Evolutionary conservation across 805 yeast genomes (phyloP).

Genomic region (Yamadazyma kitorensis): DNA sequence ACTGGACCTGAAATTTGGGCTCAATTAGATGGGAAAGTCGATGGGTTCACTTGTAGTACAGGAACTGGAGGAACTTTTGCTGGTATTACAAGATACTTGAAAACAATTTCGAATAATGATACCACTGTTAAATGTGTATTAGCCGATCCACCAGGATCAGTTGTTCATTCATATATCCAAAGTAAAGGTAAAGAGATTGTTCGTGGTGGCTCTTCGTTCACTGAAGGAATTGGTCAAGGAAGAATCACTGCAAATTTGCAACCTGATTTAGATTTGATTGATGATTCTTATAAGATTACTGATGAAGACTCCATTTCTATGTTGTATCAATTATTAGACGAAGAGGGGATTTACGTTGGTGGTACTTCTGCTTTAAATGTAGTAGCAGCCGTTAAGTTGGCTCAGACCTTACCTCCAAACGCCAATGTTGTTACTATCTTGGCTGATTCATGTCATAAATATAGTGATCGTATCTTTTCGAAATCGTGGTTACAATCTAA

Average conservation of each 20-base stretch:
- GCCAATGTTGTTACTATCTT: constrained; percentile 84
- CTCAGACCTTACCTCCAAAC: constrained; percentile 70
- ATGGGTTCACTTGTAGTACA: constrained; percentile 85
- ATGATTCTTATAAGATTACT: constrained; percentile 75
- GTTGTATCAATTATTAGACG: constrained; percentile 80
- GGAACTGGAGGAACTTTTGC: constrained; percentile 95
- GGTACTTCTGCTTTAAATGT: constrained; percentile 91
- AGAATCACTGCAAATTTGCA: constrained; percentile 80
- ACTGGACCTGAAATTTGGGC: constrained; percentile 91
- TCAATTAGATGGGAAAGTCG: constrained; percentile 74
- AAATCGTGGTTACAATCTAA: constrained; percentile 73
- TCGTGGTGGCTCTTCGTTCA: constrained; percentile 80
- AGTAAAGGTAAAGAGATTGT: constrained; percentile 66
- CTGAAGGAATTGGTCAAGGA: constrained; percentile 97
- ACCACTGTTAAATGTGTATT: constrained; percentile 57
- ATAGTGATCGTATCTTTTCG: constrained; percentile 78
- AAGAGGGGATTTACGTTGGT: constrained; percentile 87
- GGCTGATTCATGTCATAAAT: constrained; percentile 89
- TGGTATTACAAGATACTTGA: constrained; percentile 77
- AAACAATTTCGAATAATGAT: constrained; percentile 59
- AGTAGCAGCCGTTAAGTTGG: constrained; percentile 80
- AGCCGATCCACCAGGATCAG: constrained; percentile 95
- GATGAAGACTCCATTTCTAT: constrained; percentile 80
- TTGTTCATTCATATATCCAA: constrained; percentile 73
- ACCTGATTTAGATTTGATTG: constrained; percentile 69